Base-by-base conservation (phyloP, 2,329 filamentous ascomycete species). In the Aureobasidium sp. region DNA sequence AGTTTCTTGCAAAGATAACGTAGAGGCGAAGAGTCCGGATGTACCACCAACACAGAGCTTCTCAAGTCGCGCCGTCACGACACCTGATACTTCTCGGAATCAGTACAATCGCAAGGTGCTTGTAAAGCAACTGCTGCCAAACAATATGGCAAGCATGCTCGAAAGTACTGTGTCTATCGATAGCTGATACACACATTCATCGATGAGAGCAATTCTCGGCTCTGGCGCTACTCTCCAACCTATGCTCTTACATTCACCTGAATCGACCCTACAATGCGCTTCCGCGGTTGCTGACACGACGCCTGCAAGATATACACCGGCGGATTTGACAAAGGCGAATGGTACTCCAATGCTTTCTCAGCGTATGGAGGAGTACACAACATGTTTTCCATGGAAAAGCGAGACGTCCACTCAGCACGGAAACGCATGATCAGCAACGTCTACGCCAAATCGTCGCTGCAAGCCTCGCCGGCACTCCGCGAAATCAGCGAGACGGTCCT, bases 391-490 rank as follows among this genome's bases (percentile, higher is more conserved):
- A 86, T 86, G 54, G 77, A 80, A 5, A 73, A 78, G 25, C 83
- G 82, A 39, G 85, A 81, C 54, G 74, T 39, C 8, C 90, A 95
- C 72, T 86, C 88, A 0, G 75, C 78, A 21, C 80, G 89, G 41
- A 94, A 93, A 72, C 84, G 89, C 25, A 89, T 92, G 83, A 74
- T 95, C 45, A 88, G 88, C 57, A 86, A 91, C 67, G 82, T 91
- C 58, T 95, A 94, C 75, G 91, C 89, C 64, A 95, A 94, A 70
- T 90, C 89, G 0, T 85, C 79, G 55, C 76, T 95, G 54, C 83
- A 86, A 61, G 76, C 78, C 1, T 90, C 87, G 1, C 73, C 78
- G 0, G 78, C 86, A 5, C 75, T 89, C 27, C 76, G 77, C 0
- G 75, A 77, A 0, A 86, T 90, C 68, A 81, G 84, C 2, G 74